These are phyloP conservation scores for Entomophthora muscae DNA, from an alignment of 371 early-diverging fungal genomes.

Conservation along the genomic window DNA sequence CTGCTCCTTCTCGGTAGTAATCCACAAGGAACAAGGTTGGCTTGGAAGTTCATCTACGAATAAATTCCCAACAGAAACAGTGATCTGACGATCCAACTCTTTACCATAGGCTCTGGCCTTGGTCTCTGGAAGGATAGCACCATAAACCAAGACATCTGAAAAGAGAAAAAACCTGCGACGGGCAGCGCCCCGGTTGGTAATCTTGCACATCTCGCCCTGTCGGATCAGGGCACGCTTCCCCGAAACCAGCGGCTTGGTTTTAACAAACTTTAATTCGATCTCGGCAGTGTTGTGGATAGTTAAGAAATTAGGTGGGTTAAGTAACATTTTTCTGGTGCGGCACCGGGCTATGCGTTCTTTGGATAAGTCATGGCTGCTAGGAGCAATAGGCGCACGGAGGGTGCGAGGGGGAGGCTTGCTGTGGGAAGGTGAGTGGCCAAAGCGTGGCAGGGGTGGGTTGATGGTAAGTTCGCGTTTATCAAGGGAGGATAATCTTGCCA, in stretches of 20 bases:
- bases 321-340: not conserved
- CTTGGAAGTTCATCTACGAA: not conserved
- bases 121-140: not conserved
- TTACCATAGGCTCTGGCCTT: not conserved
- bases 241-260: not conserved
- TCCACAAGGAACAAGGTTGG: not conserved
- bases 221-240: not conserved
- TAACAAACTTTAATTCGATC: slow-evolving; percentile 3
- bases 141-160: slow-evolving; percentile 5
- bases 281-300: not conserved
- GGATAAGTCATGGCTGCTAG: not conserved
- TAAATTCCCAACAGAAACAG: slow-evolving; percentile 4
- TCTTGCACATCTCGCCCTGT: slow-evolving; percentile 3
- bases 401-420: not conserved
- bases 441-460: slow-evolving; percentile 4
- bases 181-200: not conserved
- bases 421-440: not conserved
- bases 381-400: not conserved
- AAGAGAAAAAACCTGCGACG: slow-evolving; percentile 6
- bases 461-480: not conserved
- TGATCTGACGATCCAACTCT: slow-evolving; percentile 1
- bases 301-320: not conserved
- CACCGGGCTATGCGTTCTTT: slow-evolving; percentile 1
- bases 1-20: slow-evolving; percentile 2
- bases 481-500: not conserved